Conservation (phyloP, 768 basidiomycete genomes). For the Mycena rebaudengoi region DNA sequence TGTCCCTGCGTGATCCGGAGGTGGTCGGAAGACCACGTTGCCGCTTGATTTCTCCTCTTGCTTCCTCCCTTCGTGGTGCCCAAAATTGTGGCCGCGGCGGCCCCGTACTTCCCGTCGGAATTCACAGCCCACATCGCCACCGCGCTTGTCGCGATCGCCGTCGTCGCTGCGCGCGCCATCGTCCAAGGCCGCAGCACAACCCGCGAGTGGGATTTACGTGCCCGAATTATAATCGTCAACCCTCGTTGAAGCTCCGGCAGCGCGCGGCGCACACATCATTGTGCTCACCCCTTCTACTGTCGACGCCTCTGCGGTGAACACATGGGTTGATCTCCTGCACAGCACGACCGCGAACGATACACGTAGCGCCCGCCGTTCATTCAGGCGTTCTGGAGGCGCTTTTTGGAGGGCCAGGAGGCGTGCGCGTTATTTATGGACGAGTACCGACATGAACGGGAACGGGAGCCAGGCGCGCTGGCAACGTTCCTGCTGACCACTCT, state of each 20-base stretch:
- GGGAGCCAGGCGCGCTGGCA: slow-evolving; percentile 52
- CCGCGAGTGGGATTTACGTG: slow-evolving; percentile 80
- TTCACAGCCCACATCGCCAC: slow-evolving; percentile 65
- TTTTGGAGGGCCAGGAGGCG: slow-evolving; percentile 70
- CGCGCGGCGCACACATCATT: slow-evolving; percentile 82
- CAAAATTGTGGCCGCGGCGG: slow-evolving; percentile 50
- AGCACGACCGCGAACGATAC: slow-evolving; percentile 74
- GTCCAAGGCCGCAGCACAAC: slow-evolving; percentile 75
- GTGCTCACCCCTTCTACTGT: slow-evolving; percentile 72
- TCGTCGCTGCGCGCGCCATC: slow-evolving; percentile 64
- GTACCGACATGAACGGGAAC: slow-evolving; percentile 59
- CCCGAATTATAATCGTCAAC: slow-evolving; percentile 75
- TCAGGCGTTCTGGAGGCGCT: slow-evolving; percentile 71
- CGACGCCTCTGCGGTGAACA: slow-evolving; percentile 59
- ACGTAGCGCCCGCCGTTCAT: slow-evolving; percentile 79
- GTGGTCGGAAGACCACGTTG: no score
- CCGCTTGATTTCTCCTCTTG: no score
- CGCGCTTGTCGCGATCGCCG: slow-evolving; percentile 47
- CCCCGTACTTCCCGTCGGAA: slow-evolving; percentile 58
- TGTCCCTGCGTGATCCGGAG: no score
- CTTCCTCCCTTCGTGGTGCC: no score
- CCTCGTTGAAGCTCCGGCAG: slow-evolving; percentile 69
- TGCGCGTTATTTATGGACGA: slow-evolving; percentile 82
- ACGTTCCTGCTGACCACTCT: slow-evolving; percentile 84
- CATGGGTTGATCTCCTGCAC: slow-evolving; percentile 73